phyloP scores from a whole-genome alignment of 202 grass and related monocot genomes.

The Zizania palustris region DNA sequence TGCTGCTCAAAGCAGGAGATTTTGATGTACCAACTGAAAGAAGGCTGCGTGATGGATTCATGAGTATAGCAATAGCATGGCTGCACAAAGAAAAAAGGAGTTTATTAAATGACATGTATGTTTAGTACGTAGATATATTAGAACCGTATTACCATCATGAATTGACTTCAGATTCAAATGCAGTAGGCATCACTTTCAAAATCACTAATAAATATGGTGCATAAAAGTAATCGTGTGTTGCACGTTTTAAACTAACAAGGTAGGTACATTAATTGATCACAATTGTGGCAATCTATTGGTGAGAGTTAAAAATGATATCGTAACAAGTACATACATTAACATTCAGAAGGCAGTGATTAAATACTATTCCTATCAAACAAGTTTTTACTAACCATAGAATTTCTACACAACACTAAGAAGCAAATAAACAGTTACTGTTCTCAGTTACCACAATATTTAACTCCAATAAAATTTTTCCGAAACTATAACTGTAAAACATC shows the following conservation, averaged over 20 bases:
- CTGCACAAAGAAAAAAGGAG: background rate
- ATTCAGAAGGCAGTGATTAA: background rate
- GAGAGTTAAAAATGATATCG: too few relatives aligned
- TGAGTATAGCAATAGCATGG: conserved; percentile 7
- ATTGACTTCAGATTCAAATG: background rate
- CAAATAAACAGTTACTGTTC: background rate
- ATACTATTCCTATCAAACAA: background rate
- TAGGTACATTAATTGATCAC: too few relatives aligned
- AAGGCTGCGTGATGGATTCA: background rate
- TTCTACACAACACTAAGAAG: background rate
- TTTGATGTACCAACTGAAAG: background rate
- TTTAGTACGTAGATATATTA: background rate
- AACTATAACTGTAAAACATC: background rate
- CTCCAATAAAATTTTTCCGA: background rate
- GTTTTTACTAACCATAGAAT: background rate
- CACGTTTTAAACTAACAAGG: too few relatives aligned
- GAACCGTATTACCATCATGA: background rate
- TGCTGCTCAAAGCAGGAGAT: background rate
- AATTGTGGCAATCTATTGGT: too few relatives aligned
- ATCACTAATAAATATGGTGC: too few relatives aligned
- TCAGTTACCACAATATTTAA: background rate
- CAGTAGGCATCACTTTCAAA: background rate
- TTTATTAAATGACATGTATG: background rate
- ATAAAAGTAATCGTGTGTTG: too few relatives aligned
- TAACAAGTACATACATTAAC: background rate